Evolutionary conservation across 169 alveolate species (phyloP).

Genomic region (Sarcocystis neurona): DNA sequence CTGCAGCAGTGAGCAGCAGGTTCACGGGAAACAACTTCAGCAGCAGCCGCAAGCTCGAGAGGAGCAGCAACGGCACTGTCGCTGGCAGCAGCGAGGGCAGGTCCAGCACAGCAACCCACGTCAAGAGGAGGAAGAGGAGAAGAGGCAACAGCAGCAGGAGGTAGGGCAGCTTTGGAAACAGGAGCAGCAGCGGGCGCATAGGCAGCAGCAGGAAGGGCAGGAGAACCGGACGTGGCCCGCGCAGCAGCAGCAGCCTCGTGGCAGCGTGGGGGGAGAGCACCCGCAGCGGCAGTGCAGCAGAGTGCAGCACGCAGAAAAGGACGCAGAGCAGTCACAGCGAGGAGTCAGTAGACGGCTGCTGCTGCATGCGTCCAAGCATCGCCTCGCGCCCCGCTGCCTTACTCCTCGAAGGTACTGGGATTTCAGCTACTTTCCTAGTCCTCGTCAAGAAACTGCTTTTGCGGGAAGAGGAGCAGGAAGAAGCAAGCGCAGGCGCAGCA

Average conservation of each 20-base stretch:
- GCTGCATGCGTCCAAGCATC: slow-evolving; percentile 3
- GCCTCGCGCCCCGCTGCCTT: neutral
- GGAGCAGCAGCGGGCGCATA: no score
- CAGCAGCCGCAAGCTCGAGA: no score
- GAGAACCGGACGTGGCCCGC: neutral
- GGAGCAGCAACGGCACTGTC: no score
- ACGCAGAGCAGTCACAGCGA: neutral
- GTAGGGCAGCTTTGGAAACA: no score
- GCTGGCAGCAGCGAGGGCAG: no score
- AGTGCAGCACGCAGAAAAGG: no score
- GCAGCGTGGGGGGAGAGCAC: neutral
- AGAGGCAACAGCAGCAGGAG: neutral
- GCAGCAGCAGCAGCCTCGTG: neutral
- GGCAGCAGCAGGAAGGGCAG: neutral
- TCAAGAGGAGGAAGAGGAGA: neutral
- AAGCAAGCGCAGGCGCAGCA: no score
- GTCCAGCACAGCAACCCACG: neutral
- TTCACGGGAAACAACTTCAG: no score
- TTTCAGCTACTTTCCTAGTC: neutral
- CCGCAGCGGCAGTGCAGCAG: no score
- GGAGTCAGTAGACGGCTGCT: neutral
- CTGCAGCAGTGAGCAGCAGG: no score
- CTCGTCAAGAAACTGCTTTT: no score
- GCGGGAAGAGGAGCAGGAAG: no score
- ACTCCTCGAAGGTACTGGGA: neutral